Evolutionary conservation across 805 yeast genomes (phyloP), one percentile per base, ranked within the genome.

Genomic region (Metschnikowia henanensis): DNA sequence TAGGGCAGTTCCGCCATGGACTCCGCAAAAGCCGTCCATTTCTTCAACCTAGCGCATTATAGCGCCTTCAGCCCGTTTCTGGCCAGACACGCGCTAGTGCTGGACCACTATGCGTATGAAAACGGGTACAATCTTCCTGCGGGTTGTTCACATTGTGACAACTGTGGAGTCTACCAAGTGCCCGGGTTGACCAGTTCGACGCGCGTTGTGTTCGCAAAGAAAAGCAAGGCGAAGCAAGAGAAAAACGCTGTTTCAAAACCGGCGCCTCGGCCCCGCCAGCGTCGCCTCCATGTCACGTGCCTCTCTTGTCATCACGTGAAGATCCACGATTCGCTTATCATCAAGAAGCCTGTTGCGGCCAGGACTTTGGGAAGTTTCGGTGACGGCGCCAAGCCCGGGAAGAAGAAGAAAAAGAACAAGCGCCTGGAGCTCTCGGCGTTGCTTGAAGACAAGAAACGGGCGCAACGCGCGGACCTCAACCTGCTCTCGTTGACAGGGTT

Each of bases 401-500:
- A 72, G 15, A 77, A 75, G 55, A 77, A 75, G 56, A 64, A 64
- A 54, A 73, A 67, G 56, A 64, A 64, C 53, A 73, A 67, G 45
- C 67, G 72, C 16, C 59, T 78, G 20, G 59, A 71, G 3, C 68
- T 60, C 43, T 52, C 79, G 47, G 57, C 79, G 29, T 62, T 64
- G 26, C 62, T 64, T 40, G 77, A 73, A 57, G 72, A 70, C 46
- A 62, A 65, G 34, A 66, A 63, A 21, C 64, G 66, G 46, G 60
- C 58, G 41, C 53, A 58, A 18, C 61, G 55, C 28, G 58, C 54
- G 3, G 15, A 15, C 28, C 55, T 58, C 10, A 59, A 60, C n/a
- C 54, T 76, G 0, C 59, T 80, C 21, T 73, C 74, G 51, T 60
- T 80, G 30, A 75, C 73, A 63, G 80, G 75, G 42, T 77, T 79